Base-by-base conservation (phyloP, 2,329 filamentous ascomycete species). In the Fusarium haematococcum region DNA sequence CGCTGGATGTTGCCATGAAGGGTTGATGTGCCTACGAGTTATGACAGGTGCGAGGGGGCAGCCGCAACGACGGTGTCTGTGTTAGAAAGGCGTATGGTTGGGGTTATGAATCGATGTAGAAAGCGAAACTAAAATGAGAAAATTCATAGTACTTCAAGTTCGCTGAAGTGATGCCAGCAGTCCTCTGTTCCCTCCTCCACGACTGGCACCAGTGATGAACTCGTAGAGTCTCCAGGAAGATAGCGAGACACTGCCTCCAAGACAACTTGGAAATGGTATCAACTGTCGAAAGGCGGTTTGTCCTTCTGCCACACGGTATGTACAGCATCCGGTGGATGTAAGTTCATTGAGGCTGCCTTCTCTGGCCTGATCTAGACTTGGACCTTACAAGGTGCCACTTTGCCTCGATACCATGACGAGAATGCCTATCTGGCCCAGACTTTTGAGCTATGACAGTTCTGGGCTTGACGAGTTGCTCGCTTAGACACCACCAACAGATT, bases 1-100 rank as follows among this genome's bases (percentile, higher is more conserved):
- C 65, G 25, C 32, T 13, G 43, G 32, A 39, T n/a, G 32, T 56
- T 48, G 35, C 23, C 25, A 50, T 25, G 20, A 14, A 10, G 14
- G 50, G 25, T 27, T 63, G 45, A 63, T 63, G 45, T 52, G 61
- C 69, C 60, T 63, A 71, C 52, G 68, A 63, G 43, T 54, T 61
- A 74, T 69, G 48, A 67, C 35, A 52, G 23, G 23, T 48, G 37
- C 10, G 25, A 23, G 20, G 20, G n/a, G 43, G 23, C 23, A 54
- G 35, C 30, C 41, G 35, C 33, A 23, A 35, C 33, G 10, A 27
- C 33, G 11, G 27, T 43, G n/a, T 27, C 25, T 16, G 8, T 35
- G 20, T 33, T 37, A 57, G n/a, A 39, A 43, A 9, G 41, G 27
- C 20, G 43, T 65, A 65, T 13, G 39, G 37, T 50, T 32, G 9